A percentile compares a stretch with the other conserved stretches of the same genome.
phyloP scores from a whole-genome alignment of 2,329 filamentous ascomycete genomes.

The Xylogone sp. region DNA sequence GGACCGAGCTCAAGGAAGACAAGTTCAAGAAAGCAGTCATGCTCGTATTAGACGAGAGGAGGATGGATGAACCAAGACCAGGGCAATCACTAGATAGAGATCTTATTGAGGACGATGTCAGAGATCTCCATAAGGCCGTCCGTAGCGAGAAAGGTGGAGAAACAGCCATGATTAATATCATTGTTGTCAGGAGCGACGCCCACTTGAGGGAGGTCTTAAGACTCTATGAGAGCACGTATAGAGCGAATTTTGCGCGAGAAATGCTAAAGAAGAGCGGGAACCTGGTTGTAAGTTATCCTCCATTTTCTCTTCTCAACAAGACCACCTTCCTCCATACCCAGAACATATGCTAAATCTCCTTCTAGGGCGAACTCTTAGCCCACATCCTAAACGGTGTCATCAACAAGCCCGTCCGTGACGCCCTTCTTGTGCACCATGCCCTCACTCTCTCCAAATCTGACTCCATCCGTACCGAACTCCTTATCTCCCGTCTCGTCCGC shows the following conservation, averaged over 20 bases:
- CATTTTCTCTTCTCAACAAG: neutral
- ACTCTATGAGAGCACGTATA: conserved; percentile 69
- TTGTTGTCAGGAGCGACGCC: conserved; percentile 73
- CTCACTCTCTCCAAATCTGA: conserved; percentile 66
- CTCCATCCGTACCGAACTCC: conserved; percentile 72
- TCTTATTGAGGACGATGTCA: conserved; percentile 67
- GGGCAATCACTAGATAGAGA: conserved; percentile 29
- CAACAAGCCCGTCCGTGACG: conserved; percentile 91
- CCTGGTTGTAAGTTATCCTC: conserved; percentile 70
- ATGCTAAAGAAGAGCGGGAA: conserved; percentile 88
- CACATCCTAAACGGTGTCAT: conserved; percentile 97
- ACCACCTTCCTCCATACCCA: conserved; percentile 1
- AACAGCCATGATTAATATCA: conserved; percentile 79
- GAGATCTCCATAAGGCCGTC: conserved; percentile 64
- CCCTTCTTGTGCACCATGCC: conserved; percentile 85
- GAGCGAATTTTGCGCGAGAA: conserved; percentile 80
- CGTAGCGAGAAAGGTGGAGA: conserved; percentile 78
- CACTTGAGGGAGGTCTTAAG: conserved; percentile 79
- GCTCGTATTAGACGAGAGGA: conserved; percentile 73
- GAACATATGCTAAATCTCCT: neutral
- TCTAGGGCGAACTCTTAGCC: conserved; percentile 84
- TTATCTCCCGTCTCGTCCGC: conserved; percentile 83
- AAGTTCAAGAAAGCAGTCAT: conserved; percentile 92
- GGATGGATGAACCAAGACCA: conserved; percentile 66
- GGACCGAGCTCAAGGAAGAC: conserved; percentile 87